phyloP scores from a whole-genome alignment of 106 monocot genomes.

The Alisma plantagoaquatica region DNA sequence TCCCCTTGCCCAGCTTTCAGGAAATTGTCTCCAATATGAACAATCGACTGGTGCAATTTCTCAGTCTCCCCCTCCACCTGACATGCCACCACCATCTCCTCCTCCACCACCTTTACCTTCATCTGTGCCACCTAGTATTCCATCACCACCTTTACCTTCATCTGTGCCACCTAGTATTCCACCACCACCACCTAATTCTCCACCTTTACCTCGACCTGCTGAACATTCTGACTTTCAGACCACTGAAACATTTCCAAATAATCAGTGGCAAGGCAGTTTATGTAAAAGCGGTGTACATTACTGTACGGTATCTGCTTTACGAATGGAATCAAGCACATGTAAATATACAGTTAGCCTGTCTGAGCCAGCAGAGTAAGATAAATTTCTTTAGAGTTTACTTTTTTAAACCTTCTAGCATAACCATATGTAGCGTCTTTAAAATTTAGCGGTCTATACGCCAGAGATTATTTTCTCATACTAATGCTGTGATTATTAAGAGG shows the following conservation, averaged over 20 bases:
- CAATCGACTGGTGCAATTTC: slow-evolving; percentile 17
- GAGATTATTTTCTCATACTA: no score
- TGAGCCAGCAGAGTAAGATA: slow-evolving; percentile 84
- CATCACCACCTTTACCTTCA: slow-evolving; percentile 53
- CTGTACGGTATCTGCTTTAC: slow-evolving; percentile 66
- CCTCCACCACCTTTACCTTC: slow-evolving; percentile 56
- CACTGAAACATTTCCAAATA: slow-evolving; percentile 13
- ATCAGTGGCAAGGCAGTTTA: slow-evolving; percentile 76
- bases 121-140: slow-evolving; percentile 51
- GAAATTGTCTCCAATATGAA: slow-evolving; percentile 34
- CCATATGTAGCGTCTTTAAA: no score
- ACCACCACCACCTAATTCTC: slow-evolving; percentile 73
- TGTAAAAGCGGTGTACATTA: slow-evolving; percentile 93
- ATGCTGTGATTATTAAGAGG: no score
- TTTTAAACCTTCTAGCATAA: no score
- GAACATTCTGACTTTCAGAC: slow-evolving; percentile 12
- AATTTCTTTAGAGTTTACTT: slow-evolving; percentile 3
- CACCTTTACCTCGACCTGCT: slow-evolving; percentile 59
- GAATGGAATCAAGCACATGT: slow-evolving; percentile 53
- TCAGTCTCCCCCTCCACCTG: slow-evolving; percentile 30
- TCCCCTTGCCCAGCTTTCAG: slow-evolving; percentile 67
- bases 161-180: slow-evolving; percentile 54
- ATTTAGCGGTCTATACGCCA: no score
- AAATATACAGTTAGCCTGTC: slow-evolving; percentile 44
- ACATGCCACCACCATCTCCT: slow-evolving; percentile 40